Base-by-base conservation (phyloP, 2,329 filamentous ascomycete species). In the Aspergillus sp. region DNA sequence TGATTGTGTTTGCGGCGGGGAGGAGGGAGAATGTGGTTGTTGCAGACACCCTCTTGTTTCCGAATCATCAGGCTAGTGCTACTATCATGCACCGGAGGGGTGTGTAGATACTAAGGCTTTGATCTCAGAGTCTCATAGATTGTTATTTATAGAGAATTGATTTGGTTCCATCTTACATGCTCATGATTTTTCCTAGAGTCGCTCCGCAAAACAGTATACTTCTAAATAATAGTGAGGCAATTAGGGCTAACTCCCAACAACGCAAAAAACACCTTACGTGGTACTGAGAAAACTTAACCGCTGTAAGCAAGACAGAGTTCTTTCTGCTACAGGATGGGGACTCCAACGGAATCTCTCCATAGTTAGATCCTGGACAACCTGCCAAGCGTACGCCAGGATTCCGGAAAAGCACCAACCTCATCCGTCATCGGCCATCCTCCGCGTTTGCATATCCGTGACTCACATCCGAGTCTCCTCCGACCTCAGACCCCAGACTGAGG, bases 41-140 rank as follows among this genome's bases (percentile, higher is more conserved):
- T 25, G 57, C 57, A 5, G 57, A 59, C 38, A 59, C 50, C 2
- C 13, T 59, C 30, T 38, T 59, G 11, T 59, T 54, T 28, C 57
- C 57, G 15, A 59, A 59, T 19, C 57, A 59, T n/a, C 57, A 59
- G 43, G 57, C 57, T 15, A 59, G 57, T 43, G 57, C 57, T 31
- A 59, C 57, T 3, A 59, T 54, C 7, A 59, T 59, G 57, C 57
- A 59, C 22, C 51, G 57, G 17, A 59, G 17, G 34, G 34, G 34
- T 6, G 34, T 15, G 41, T 48, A 48, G 46, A 23, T 7, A 13
- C 3, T 47, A 6, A 5, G n/a, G 7, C 22, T 47, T 8, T 4
- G 25, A 28, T 28, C 4, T 2, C n/a, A 23, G n/a, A 22, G 45
- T 3, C 22, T 3, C 11, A 41, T 41, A 41, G 13, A 41, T 15